A percentile compares a stretch with the other conserved stretches of the same genome.
Evolutionary conservation across 495 filamentous ascomycete species (phyloP).

Genomic region (Aspergillus cavernicola): DNA sequence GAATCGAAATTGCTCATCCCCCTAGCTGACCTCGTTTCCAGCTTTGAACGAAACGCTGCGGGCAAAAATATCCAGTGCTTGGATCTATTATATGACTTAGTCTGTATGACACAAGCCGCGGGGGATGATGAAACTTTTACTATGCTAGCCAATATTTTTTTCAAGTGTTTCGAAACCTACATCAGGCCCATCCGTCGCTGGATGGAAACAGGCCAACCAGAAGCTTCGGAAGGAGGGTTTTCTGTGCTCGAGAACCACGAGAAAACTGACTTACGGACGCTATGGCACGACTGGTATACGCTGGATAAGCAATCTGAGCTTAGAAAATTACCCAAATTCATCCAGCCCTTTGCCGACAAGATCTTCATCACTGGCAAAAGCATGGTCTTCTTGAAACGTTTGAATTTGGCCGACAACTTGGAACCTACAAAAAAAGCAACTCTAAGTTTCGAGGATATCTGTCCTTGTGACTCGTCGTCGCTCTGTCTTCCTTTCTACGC

Average conservation of each 20-base stretch:
- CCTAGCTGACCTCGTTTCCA: conserved; percentile 46
- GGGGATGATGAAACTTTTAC: conserved; percentile 57
- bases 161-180: conserved; percentile 80
- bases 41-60: conserved; percentile 15
- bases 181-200: conserved; percentile 72
- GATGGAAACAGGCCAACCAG: conserved; percentile 78
- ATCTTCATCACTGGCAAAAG: conserved; percentile 88
- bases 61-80: conserved; percentile 53
- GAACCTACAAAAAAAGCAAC: conserved; percentile 30
- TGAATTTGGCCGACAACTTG: conserved; percentile 32
- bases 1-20: conserved; percentile 50
- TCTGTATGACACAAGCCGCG: conserved; percentile 64
- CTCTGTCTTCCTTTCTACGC: conserved; percentile 69
- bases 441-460: conserved; percentile 56
- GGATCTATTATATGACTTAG: conserved; percentile 67
- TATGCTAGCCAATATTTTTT: conserved; percentile 65
- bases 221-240: conserved; percentile 59
- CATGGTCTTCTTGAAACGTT: conserved; percentile 71
- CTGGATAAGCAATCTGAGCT: conserved; percentile 51
- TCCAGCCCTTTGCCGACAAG: conserved; percentile 60
- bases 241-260: conserved; percentile 62
- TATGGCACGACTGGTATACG: conserved; percentile 76
- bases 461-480: conserved; percentile 26
- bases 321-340: conserved; percentile 67
- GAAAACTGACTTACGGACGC: conserved; percentile 54